phyloP scores from a whole-genome alignment of 179 eudicot species.

The Gypsophila paniculata region DNA sequence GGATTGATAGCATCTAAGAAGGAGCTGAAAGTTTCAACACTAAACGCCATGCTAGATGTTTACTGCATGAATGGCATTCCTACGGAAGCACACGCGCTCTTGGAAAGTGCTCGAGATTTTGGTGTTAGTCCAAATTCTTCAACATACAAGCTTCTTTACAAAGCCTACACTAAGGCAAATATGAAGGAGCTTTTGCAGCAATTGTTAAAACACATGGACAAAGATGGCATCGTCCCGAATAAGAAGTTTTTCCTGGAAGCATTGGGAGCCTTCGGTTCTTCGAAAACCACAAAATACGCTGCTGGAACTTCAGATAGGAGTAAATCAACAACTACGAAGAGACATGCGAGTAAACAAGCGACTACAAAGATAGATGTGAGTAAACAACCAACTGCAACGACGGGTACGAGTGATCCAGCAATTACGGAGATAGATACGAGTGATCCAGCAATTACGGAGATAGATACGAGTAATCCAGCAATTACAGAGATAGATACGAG shows the following conservation, averaged over 20 bases:
- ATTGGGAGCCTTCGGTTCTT: slow-evolving; percentile 65
- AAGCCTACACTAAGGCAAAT: slow-evolving; percentile 84
- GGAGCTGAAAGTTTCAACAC: slow-evolving; percentile 63
- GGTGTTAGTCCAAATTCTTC: slow-evolving; percentile 53
- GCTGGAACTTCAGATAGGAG: slow-evolving; percentile 22
- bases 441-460: not conserved
- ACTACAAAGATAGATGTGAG: not conserved
- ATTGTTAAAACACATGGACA: slow-evolving; percentile 60
- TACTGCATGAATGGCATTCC: slow-evolving; percentile 78
- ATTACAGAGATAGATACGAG: not conserved
- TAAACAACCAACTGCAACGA: not conserved
- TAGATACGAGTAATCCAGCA: not conserved
- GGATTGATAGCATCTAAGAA: slow-evolving; percentile 45
- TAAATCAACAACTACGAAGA: slow-evolving; percentile 15
- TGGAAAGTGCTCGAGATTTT: slow-evolving; percentile 41
- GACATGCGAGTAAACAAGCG: not conserved
- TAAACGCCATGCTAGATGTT: slow-evolving; percentile 86
- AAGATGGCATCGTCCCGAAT: slow-evolving; percentile 79
- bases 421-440: not conserved
- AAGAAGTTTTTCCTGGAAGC: slow-evolving; percentile 87
- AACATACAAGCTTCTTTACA: slow-evolving; percentile 85
- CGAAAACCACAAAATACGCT: slow-evolving; percentile 31
- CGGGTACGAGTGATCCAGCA: not conserved
- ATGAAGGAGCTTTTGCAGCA: slow-evolving; percentile 63
- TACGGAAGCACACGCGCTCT: slow-evolving; percentile 64